Evolutionary conservation across 2,329 filamentous ascomycete species (phyloP).

Genomic region (Clonostachys byssicola): DNA sequence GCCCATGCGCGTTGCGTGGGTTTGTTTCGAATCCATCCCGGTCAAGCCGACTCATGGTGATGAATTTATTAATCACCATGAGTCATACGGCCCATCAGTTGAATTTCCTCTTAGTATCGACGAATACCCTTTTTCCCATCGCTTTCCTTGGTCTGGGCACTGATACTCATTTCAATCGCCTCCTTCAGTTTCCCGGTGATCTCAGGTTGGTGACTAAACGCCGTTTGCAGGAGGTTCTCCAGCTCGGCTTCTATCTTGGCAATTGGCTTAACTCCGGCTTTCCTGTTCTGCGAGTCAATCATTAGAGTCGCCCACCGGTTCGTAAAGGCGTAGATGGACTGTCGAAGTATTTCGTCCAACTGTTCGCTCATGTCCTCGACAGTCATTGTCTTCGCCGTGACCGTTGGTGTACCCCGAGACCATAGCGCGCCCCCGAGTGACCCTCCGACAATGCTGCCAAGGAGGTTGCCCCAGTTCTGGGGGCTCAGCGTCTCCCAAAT

Average conservation of each 20-base stretch:
- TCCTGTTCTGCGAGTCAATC: constrained; percentile 41
- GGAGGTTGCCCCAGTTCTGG: constrained; percentile 54
- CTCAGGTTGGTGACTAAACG: constrained; percentile 56
- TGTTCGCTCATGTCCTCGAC: constrained; percentile 61
- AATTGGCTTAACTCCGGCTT: constrained; percentile 43
- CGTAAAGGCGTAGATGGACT: constrained; percentile 60
- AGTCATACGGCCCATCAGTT: background rate
- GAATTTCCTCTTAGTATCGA: constrained; percentile 14
- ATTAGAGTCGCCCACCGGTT: constrained; percentile 52
- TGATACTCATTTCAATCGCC: constrained; percentile 52
- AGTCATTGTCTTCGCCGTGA: constrained; percentile 32
- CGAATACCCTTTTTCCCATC: constrained; percentile 24
- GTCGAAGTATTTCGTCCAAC: constrained; percentile 57
- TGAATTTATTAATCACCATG: too few species aligned
- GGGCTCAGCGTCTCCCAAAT: constrained; percentile 62
- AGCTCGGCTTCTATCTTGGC: constrained; percentile 52
- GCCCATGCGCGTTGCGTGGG: too few species aligned
- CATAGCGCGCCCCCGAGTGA: constrained; percentile 49
- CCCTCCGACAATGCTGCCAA: constrained; percentile 52
- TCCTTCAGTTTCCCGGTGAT: constrained; percentile 57
- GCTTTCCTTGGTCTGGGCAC: constrained; percentile 42
- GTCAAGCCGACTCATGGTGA: too few species aligned
- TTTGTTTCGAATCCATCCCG: too few species aligned
- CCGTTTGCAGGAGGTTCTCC: constrained; percentile 49
- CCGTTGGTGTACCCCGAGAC: constrained; percentile 26